phyloP scores from a whole-genome alignment of 192 early-diverging fungal species.

The Globomyces pollinis-pini region DNA sequence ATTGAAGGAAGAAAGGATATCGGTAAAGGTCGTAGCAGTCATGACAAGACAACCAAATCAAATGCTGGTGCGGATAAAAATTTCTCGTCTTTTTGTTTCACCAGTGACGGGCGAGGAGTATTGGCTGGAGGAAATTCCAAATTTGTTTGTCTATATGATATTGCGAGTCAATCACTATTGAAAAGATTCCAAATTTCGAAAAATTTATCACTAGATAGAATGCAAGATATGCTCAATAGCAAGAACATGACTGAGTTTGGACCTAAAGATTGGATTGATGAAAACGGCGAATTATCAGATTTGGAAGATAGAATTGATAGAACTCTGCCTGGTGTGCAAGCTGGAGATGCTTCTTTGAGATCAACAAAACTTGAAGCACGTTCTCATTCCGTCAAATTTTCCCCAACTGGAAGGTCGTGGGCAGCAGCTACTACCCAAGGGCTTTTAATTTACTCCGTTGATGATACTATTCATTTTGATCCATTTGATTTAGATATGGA shows the following conservation, averaged over 20 bases:
- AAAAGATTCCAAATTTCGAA: constrained; percentile 87
- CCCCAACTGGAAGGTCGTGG: constrained; percentile 92
- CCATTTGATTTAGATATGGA: constrained; percentile 97
- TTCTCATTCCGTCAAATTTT: constrained; percentile 79
- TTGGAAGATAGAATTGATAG: constrained; percentile 74
- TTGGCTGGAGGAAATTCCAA: constrained; percentile 93
- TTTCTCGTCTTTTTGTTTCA: constrained; percentile 92
- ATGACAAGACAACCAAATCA: constrained; percentile 72
- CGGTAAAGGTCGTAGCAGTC: constrained; percentile 69
- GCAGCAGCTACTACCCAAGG: constrained; percentile 95
- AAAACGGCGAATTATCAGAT: constrained; percentile 73
- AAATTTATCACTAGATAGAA: constrained; percentile 90
- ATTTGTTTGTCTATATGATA: constrained; percentile 93
- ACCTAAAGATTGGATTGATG: constrained; percentile 72
- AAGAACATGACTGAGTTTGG: constrained; percentile 94
- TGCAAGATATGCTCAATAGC: constrained; percentile 80
- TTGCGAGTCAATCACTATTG: constrained; percentile 61
- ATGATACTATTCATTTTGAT: constrained; percentile 88
- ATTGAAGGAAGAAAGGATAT: constrained; percentile 95
- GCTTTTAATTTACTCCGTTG: constrained; percentile 88
- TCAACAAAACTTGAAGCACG: constrained; percentile 63
- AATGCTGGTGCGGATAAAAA: constrained; percentile 78
- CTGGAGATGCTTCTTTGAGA: constrained; percentile 76
- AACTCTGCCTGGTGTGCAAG: constrained; percentile 79
- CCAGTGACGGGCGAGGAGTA: constrained; percentile 84